phyloP scores from a whole-genome alignment of 2,329 filamentous ascomycete species.

The Chalaropsis thielavioides region DNA sequence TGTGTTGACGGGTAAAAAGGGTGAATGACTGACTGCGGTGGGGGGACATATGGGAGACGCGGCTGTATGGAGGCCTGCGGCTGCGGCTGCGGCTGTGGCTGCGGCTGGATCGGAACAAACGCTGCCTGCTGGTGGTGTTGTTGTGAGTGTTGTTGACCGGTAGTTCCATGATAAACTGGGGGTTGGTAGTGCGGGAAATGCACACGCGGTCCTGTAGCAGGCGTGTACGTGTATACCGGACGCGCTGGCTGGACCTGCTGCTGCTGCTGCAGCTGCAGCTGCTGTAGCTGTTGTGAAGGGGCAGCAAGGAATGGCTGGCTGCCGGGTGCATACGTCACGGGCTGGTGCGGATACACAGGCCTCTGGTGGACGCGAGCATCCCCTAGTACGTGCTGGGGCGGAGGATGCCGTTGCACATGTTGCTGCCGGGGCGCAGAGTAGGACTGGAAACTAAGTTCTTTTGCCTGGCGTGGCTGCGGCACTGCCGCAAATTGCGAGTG shows the following conservation, averaged over 20 bases:
- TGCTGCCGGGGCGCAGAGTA: neutral
- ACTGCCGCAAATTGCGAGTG: neutral
- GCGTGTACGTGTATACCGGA: neutral
- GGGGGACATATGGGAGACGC: neutral
- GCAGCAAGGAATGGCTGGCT: neutral
- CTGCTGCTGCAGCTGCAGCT: neutral
- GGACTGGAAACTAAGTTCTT: neutral
- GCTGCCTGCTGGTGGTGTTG: neutral
- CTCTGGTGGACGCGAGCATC: neutral
- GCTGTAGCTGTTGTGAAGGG: neutral
- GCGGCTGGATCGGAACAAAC: neutral
- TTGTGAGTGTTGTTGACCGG: neutral
- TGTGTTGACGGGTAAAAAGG: neutral
- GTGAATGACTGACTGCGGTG: neutral
- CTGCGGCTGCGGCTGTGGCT: conserved; percentile 1
- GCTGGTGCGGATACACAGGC: neutral
- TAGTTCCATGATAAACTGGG: neutral
- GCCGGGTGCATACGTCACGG: neutral
- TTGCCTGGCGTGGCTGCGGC: neutral
- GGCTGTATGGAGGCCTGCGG: neutral
- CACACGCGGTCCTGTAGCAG: neutral
- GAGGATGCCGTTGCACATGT: neutral
- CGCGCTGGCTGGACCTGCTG: neutral
- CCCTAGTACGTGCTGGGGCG: neutral
- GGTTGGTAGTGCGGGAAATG: neutral